Evolutionary conservation across 75 land plant species (phyloP), one percentile per base, ranked within the genome.

Genomic region (Cunninghamia lanceolata): DNA sequence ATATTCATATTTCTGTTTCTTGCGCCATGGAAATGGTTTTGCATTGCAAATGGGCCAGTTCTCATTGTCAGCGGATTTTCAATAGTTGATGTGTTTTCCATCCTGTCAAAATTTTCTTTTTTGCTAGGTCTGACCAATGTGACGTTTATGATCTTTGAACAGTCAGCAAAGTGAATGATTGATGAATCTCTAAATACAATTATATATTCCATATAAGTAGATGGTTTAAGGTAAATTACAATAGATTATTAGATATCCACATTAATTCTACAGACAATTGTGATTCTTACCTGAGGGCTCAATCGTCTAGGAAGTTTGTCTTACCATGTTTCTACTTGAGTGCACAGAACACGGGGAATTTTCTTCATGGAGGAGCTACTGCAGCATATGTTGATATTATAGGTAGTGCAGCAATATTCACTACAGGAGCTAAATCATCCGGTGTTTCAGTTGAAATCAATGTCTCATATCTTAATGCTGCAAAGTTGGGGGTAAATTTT

Each of bases 321-420:
- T 50, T 39, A 50, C 39, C 4, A 19, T 21, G n/a, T 85, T 83
- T 19, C 21, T 32, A 4, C 42, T 85, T 43, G 73, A 35, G 40
- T 34, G 16, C 70, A 70, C 87, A 92, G 93, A 94, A 94, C 83
- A 39, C 86, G 1, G 89, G 86, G 15, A 86, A 88, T 21, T 82
- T 87, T 74, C 77, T 95, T 85, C 97, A 95, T 86, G 97, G 97
- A 35, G 97, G 97, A 11, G 97, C 93, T 11, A 94, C 87, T 2
- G 93, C 95, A 39, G 82, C 94, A 38, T 91, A 91, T 82, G 93
- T 95, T 47, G 97, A 95, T 82, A 38, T 91, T 77, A 82, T 95
- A 30, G 93, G 95, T 0, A 89, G 95, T 10, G 97, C 93, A 45
- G 93, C 86, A 9, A 88, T 95, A 36, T 85, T 39, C 78, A 87